A percentile compares a stretch with the other conserved stretches of the same genome.
phyloP scores from a whole-genome alignment of 2,329 filamentous ascomycete genomes.

The Trichoderma oligosporum region DNA sequence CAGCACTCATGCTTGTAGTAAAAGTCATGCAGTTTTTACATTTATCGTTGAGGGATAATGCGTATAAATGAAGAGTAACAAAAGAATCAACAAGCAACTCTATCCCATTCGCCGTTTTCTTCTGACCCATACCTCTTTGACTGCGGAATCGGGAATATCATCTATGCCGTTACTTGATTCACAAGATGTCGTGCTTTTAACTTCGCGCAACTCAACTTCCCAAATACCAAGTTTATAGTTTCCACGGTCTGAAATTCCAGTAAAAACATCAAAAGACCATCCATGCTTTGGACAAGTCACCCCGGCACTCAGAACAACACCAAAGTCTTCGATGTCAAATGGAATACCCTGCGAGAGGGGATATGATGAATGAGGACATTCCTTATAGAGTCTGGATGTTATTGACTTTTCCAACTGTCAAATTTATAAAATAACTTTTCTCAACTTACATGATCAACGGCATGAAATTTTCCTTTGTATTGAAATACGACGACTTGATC shows the following conservation, averaged over 20 bases:
- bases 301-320: conserved; percentile 58
- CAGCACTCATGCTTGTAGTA: too few species aligned
- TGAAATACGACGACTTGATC: conserved; percentile 64
- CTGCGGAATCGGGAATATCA: neutral
- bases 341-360: conserved; percentile 59
- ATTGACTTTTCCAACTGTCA: neutral
- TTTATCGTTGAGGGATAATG: neutral
- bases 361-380: conserved; percentile 65
- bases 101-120: conserved; percentile 33
- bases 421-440: neutral
- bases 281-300: conserved; percentile 65
- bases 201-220: conserved; percentile 55
- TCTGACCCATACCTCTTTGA: conserved; percentile 43
- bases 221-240: conserved; percentile 59
- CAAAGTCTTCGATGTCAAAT: conserved; percentile 72
- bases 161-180: neutral
- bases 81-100: neutral
- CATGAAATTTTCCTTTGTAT: conserved; percentile 61
- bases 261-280: conserved; percentile 68
- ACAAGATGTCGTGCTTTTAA: neutral
- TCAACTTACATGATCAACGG: conserved; percentile 60
- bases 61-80: too few species aligned
- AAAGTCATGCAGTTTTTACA: too few species aligned
- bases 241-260: conserved; percentile 58
- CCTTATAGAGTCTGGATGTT: conserved; percentile 39